Evolutionary conservation across 306 rosid genomes (phyloP).

Genomic region (Rosa rugosa): DNA sequence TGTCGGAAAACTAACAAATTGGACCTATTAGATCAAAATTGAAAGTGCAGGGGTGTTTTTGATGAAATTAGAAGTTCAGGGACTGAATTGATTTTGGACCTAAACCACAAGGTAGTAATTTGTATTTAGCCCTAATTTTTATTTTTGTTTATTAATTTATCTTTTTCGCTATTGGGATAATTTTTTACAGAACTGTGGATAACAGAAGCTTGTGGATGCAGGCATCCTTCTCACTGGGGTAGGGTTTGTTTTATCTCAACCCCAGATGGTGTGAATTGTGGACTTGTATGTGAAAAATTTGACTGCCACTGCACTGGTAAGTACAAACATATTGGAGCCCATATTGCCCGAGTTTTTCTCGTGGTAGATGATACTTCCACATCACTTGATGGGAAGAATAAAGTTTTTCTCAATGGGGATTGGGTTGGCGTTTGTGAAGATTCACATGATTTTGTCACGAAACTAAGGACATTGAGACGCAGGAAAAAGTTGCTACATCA

Average conservation of each 20-base stretch:
- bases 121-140: too few species aligned
- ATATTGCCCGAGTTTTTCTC: slow-evolving; percentile 42
- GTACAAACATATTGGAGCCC: slow-evolving; percentile 45
- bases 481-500: slow-evolving; percentile 54
- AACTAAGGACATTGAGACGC: slow-evolving; percentile 57
- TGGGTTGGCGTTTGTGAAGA: slow-evolving; percentile 86
- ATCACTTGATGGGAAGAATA: slow-evolving; percentile 47
- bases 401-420: slow-evolving; percentile 75
- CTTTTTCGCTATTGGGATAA: slow-evolving; percentile 8
- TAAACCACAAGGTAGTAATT: too few species aligned
- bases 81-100: too few species aligned
- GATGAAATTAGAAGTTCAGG: too few species aligned
- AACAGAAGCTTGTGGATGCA: slow-evolving; percentile 42
- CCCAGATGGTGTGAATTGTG: slow-evolving; percentile 96
- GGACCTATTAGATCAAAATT: too few species aligned
- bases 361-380: slow-evolving; percentile 60
- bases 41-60: too few species aligned
- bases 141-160: neutral
- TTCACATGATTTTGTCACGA: slow-evolving; percentile 56
- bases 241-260: slow-evolving; percentile 90
- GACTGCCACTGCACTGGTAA: slow-evolving; percentile 79
- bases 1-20: too few species aligned
- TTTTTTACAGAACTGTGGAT: slow-evolving; percentile 6
- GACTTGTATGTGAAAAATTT: slow-evolving; percentile 61
- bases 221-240: slow-evolving; percentile 99